Evolutionary conservation across 306 rosid species (phyloP), one percentile per base, ranked within the genome.

Genomic region (Malus asiatica): DNA sequence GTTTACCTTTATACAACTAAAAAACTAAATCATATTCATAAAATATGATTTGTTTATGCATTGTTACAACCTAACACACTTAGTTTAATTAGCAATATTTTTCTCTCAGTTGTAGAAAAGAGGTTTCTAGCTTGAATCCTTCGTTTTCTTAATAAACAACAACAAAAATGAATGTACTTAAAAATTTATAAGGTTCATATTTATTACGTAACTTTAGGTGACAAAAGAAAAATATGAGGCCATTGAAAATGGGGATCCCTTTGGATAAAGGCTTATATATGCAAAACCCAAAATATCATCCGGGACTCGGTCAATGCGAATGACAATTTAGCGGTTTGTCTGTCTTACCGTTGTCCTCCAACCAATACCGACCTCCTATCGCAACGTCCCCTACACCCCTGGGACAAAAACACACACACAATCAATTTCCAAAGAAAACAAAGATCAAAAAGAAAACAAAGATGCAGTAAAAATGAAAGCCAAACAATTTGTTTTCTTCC

Each of bases 311-410:
- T 68, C 32, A 58, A 33, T 13, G 57, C 16, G n/a, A 61, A 10
- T 33, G 42, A 32, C 14, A 11, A 52, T 53, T 51, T 35, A 44
- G 55, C 55, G 46, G 11, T 51, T 48, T 42, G 19, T 33, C 20
- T 45, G 66, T 20, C 53, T 14, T 12, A 5, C 81, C 81, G 78
- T 70, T 78, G 25, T 38, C 71, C 70, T 58, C 77, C 40, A 20
- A 71, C 63, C 20, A 12, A 30, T 80, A 72, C 68, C 66, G 19
- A 72, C 70, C 74, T 75, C 70, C 62, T 63, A 20, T 33, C 79
- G 71, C 75, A 70, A 69, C 67, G 69, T 19, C 65, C 53, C 22
- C 61, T 2, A 5, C 11, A 10, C 19, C 45, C 70, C 38, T 25
- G n/a, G 32, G 58, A 30, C 18, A 60, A 66, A 59, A 45, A 57